phyloP scores from a whole-genome alignment of 2,329 filamentous ascomycete genomes.

The Cadophora malorum region DNA sequence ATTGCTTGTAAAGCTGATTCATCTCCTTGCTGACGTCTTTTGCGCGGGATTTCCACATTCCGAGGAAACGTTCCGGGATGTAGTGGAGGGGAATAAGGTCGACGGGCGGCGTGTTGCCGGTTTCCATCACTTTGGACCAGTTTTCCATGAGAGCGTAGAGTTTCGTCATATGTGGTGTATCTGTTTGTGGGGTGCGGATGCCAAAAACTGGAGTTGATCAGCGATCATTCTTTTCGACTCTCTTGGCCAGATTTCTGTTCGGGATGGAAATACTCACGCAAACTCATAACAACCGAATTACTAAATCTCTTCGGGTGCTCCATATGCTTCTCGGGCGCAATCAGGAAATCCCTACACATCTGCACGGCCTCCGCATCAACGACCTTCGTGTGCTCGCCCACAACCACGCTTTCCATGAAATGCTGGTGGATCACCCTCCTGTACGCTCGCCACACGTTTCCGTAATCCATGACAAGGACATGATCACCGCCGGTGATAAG shows the following conservation, averaged over 20 bases:
- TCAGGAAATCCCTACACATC: conserved; percentile 53
- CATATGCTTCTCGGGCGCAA: conserved; percentile 52
- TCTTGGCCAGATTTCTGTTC: no score
- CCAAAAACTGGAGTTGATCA: conserved; percentile 44
- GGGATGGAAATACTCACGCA: no score
- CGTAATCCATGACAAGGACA: conserved; percentile 54
- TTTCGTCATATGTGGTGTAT: conserved; percentile 47
- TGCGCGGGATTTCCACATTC: conserved; percentile 49
- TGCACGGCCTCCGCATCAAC: conserved; percentile 56
- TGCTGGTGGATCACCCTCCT: conserved; percentile 54
- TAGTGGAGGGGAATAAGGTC: conserved; percentile 54
- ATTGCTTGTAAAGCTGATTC: conserved; percentile 49
- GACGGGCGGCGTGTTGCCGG: conserved; percentile 56
- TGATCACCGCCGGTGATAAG: conserved; percentile 56
- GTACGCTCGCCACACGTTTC: conserved; percentile 52
- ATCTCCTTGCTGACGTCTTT: conserved; percentile 49
- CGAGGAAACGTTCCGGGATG: conserved; percentile 50
- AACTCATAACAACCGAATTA: conserved; percentile 55
- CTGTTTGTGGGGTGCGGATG: conserved; percentile 44
- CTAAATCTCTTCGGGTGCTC: conserved; percentile 54
- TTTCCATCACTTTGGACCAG: conserved; percentile 53
- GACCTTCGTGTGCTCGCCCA: conserved; percentile 51
- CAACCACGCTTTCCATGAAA: conserved; percentile 52
- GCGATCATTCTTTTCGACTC: no score
- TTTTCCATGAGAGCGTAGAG: conserved; percentile 52